A percentile compares a stretch with the other conserved stretches of the same genome.
These are phyloP conservation scores for Fusarium acutatum DNA, from an alignment of 2,329 filamentous ascomycete genomes.

Conservation along the genomic window DNA sequence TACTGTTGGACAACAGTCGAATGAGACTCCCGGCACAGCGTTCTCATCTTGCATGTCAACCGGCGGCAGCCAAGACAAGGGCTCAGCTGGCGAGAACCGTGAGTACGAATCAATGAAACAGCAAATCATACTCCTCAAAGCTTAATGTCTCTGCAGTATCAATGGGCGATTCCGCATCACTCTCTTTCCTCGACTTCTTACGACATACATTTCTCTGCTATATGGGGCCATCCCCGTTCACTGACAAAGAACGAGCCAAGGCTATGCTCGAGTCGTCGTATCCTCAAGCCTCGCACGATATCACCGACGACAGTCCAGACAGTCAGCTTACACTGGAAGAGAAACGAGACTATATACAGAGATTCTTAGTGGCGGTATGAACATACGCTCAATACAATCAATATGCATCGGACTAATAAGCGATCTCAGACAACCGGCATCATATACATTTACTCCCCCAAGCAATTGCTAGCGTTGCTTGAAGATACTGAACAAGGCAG, in stretches of 20 bases:
- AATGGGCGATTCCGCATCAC: not conserved
- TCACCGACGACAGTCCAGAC: not conserved
- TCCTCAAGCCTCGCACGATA: not conserved
- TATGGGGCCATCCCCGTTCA: not conserved
- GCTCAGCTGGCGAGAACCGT: not conserved
- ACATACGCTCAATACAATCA: accelerated
- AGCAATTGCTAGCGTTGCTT: not conserved
- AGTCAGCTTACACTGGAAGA: not conserved
- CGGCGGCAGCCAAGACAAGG: not conserved
- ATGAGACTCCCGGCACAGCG: not conserved
- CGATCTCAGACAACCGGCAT: not conserved
- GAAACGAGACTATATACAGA: not conserved
- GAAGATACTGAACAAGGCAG: not conserved
- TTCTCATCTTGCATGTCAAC: not conserved
- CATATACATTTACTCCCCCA: not conserved
- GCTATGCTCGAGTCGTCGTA: not conserved
- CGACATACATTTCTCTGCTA: not conserved
- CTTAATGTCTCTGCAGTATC: not conserved
- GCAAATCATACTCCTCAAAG: not conserved
- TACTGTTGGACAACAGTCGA: not conserved
- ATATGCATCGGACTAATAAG: not conserved
- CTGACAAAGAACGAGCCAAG: not conserved
- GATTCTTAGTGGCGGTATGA: not conserved
- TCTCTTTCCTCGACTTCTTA: not conserved
- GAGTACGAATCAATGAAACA: not conserved